Evolutionary conservation across 257 asterid genomes (phyloP).

Genomic region (Leonotis leonurus): DNA sequence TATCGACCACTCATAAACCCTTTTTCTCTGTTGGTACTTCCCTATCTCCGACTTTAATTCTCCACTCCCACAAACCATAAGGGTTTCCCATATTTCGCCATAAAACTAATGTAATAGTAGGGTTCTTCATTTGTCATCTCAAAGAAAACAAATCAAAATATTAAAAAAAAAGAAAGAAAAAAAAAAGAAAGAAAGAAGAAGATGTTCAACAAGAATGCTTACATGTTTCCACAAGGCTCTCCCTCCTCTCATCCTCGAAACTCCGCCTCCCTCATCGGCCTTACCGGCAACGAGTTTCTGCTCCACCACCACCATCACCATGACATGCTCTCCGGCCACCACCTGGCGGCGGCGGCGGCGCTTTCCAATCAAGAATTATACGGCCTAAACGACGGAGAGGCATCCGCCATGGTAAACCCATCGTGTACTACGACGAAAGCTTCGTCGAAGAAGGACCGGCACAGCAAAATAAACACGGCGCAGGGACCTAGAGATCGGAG

Average conservation of each 20-base stretch:
- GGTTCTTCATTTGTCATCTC: not conserved
- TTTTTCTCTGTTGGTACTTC: not conserved
- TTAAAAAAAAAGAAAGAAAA: no score
- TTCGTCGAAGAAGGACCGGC: constrained; percentile 40
- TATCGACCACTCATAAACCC: constrained; percentile 17
- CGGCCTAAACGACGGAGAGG: not conserved
- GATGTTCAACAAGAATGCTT: constrained; percentile 43
- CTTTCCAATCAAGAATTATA: constrained; percentile 8
- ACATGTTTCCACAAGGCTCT: constrained; percentile 16
- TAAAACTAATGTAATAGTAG: not conserved
- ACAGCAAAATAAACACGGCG: constrained; percentile 71
- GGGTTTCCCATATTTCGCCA: not conserved
- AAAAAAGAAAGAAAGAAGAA: no score
- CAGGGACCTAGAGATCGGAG: constrained; percentile 79
- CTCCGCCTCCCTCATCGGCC: constrained; percentile 18
- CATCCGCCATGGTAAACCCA: not conserved
- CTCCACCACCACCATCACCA: no score
- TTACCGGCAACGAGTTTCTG: constrained; percentile 22
- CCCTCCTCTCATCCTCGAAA: constrained; percentile 20
- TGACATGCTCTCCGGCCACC: constrained; percentile 27
- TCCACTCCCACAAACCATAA: not conserved
- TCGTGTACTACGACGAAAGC: not conserved
- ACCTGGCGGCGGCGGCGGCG: constrained; percentile 11
- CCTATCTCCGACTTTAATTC: not conserved
- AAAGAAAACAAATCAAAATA: no score